Conservation (phyloP, 2,329 filamentous ascomycete genomes). For the Claviceps africana region DNA sequence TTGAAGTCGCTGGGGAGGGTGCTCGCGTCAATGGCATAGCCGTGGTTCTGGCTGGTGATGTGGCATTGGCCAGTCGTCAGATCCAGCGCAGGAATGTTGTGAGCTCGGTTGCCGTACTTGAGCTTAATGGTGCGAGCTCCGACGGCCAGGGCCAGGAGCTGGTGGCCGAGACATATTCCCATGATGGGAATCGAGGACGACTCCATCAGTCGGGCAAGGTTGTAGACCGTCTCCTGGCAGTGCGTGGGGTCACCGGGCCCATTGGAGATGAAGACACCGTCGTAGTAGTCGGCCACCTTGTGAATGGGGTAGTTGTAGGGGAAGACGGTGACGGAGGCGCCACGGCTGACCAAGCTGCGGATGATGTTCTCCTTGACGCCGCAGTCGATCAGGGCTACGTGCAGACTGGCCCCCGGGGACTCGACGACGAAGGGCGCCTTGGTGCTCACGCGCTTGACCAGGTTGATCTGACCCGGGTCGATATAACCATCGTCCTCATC, state of each 20-base stretch:
- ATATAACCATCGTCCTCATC: conserved; percentile 94
- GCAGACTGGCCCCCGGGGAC: conserved; percentile 67
- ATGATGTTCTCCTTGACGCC: conserved; percentile 99
- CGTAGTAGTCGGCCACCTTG: conserved; percentile 95
- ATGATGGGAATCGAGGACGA: conserved; percentile 83
- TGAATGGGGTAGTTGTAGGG: conserved; percentile 96
- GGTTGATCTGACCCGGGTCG: conserved; percentile 91
- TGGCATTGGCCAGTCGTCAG: conserved; percentile 94
- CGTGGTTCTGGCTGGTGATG: conserved; percentile 97
- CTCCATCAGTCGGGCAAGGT: conserved; percentile 82
- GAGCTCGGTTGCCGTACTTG: conserved; percentile 97
- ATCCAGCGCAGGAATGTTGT: conserved; percentile 94
- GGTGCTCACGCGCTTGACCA: conserved; percentile 91
- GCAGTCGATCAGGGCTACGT: conserved; percentile 92
- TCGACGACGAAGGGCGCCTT: conserved; percentile 95
- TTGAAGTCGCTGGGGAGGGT: conserved; percentile 80
- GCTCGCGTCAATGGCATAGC: conserved; percentile 79
- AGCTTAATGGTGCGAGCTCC: conserved; percentile 90
- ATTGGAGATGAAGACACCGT: conserved; percentile 98
- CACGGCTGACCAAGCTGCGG: conserved; percentile 80
- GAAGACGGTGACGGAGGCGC: conserved; percentile 85
- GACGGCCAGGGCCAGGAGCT: conserved; percentile 79
- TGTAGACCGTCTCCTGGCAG: conserved; percentile 87
- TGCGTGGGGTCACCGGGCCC: conserved; percentile 96
- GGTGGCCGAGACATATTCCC: conserved; percentile 95